Evolutionary conservation across 2,329 filamentous ascomycete genomes (phyloP), one percentile per base, ranked within the genome.

Genomic region (Penicillium aurantiogriseum): DNA sequence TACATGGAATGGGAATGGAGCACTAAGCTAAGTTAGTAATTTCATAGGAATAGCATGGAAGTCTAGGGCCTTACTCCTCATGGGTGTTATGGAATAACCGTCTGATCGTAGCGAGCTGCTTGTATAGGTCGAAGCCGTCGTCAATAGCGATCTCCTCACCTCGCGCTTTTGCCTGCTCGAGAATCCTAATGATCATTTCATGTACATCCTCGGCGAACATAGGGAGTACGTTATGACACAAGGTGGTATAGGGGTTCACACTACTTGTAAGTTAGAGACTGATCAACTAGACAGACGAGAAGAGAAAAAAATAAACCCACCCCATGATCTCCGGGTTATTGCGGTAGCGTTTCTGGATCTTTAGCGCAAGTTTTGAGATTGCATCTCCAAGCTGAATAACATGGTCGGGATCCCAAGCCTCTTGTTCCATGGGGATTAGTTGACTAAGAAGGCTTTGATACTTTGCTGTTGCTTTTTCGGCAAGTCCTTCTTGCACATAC

Each of bases 91-190:
- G 81, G 72, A 97, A 92, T 27, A 96, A 91, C 35, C 84, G 82
- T 31, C 94, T 88, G 59, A 97, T 91, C 63, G 90, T 88, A 21
- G 93, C 88, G 56, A 99, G 80, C 69, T 96, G 91, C 68, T 86
- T 89, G 77, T 99, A 99, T 19, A 99, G 78, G 65, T 95, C 90
- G 72, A 99, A 97, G 0, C 93, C 94, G 72, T 99, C 94, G 69
- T 96, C 85, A 27, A 97, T 85, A 39, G 89, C 87, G 48, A 97
- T 86, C 66, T 96, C 91, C 54, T 87, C 82, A 15, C 85, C 87
- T 51, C 83, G 85, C 35, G 85, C 83, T 63, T 88, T 84, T 23
- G 89, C 86, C 52, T 88, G 83, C 57, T 89, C 83, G 63, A 97
- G 81, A 60, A 97, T 94, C 54, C 89, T 84, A 63, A 87, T 83